A percentile compares a stretch with the other conserved stretches of the same genome.
Conservation (phyloP, 768 basidiomycete genomes). For the Suillus weaverae region DNA sequence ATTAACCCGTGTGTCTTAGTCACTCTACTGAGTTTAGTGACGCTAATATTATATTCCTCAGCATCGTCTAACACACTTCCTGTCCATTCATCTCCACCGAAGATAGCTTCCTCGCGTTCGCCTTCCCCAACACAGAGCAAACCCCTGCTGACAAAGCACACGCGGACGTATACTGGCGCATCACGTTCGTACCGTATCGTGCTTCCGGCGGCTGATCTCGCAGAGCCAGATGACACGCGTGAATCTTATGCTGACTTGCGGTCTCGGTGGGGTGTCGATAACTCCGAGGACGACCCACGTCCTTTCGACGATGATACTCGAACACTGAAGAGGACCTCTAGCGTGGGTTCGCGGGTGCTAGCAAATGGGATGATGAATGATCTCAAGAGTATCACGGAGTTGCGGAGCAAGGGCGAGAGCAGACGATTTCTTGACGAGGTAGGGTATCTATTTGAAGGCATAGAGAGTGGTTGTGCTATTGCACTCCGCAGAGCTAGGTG, state of each 20-base stretch:
- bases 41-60: slow-evolving; percentile 11
- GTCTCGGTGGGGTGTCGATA: slow-evolving; percentile 78
- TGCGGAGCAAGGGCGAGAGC: slow-evolving; percentile 78
- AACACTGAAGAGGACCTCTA: slow-evolving; percentile 16
- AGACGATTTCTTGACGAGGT: slow-evolving; percentile 81
- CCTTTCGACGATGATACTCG: slow-evolving; percentile 22
- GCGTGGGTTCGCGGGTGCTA: slow-evolving; percentile 40
- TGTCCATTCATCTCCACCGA: slow-evolving; percentile 21
- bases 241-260: slow-evolving; percentile 79
- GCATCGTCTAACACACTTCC: slow-evolving; percentile 26
- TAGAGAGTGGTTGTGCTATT: slow-evolving; percentile 51
- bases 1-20: not conserved
- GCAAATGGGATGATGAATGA: slow-evolving; percentile 68
- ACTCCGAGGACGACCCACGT: slow-evolving; percentile 70
- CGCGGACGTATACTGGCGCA: slow-evolving; percentile 71
- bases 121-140: slow-evolving; percentile 28
- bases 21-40: not conserved
- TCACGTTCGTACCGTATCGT: slow-evolving; percentile 80
- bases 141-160: slow-evolving; percentile 33
- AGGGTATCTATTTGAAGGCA: slow-evolving; percentile 82
- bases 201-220: slow-evolving; percentile 56
- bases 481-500: slow-evolving; percentile 71
- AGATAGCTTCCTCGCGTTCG: slow-evolving; percentile 28
- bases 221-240: slow-evolving; percentile 37
- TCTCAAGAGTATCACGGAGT: slow-evolving; percentile 76